Evolutionary conservation across 2,329 filamentous ascomycete species (phyloP).

Genomic region (Paraphoma sp.): DNA sequence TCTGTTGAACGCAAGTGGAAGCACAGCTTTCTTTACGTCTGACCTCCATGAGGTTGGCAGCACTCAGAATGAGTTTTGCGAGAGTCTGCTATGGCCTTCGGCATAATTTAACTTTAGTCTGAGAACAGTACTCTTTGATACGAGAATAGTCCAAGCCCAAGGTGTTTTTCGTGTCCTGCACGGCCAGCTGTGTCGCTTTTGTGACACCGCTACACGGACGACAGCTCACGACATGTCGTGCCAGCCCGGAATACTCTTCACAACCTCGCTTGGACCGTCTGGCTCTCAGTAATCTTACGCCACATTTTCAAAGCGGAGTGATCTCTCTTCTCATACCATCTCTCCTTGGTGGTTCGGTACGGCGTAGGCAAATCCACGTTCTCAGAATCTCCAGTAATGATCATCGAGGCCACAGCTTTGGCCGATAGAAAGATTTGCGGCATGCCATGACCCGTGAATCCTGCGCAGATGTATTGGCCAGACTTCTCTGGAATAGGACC

Average conservation of each 20-base stretch:
- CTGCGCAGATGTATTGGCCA: conserved; percentile 22
- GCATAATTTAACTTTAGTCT: not conserved
- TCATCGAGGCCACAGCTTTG: conserved; percentile 45
- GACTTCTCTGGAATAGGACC: conserved; percentile 9
- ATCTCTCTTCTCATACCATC: conserved; percentile 9
- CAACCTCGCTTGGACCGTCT: conserved; percentile 2
- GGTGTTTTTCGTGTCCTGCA: not conserved
- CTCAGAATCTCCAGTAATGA: conserved; percentile 6
- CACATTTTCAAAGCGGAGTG: conserved; percentile 10
- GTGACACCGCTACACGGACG: not conserved
- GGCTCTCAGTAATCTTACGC: not conserved
- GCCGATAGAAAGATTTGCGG: conserved; percentile 38
- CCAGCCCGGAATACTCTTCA: not conserved
- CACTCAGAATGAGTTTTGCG: conserved; percentile 12
- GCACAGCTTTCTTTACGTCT: conserved; percentile 12
- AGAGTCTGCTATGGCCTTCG: conserved; percentile 9
- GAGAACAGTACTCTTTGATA: not conserved
- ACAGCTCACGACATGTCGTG: not conserved
- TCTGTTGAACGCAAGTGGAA: conserved; percentile 11
- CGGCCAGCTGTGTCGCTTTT: not conserved
- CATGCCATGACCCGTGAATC: conserved; percentile 29
- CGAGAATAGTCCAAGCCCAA: not conserved
- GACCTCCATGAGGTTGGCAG: conserved; percentile 7
- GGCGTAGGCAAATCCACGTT: conserved; percentile 12
- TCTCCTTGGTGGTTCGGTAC: conserved; percentile 9